phyloP scores from a whole-genome alignment of 148 eudicot genomes.

The Amaranthus cruentus region DNA sequence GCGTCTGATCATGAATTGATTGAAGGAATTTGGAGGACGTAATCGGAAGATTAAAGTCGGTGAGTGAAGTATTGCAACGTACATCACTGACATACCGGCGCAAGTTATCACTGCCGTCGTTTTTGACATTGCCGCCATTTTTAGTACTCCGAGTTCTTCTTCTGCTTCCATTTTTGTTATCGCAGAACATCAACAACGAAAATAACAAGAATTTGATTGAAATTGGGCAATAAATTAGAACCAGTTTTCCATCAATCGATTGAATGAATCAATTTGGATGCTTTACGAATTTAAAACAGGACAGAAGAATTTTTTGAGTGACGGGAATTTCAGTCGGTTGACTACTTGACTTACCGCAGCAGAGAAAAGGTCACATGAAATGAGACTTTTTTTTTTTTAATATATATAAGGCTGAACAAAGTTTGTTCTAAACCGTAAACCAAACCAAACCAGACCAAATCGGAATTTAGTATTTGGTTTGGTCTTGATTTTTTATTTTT shows the following conservation, averaged over 20 bases:
- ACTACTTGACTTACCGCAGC: too few species aligned
- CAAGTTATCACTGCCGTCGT: conserved; percentile 53
- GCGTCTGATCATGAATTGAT: conserved; percentile 63
- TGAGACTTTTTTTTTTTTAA: too few species aligned
- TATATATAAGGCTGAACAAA: too few species aligned
- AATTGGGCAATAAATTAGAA: neutral
- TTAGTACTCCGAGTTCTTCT: neutral
- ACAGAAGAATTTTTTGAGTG: too few species aligned
- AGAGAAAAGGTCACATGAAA: too few species aligned
- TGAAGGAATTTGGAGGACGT: conserved; percentile 53
- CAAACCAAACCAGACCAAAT: too few species aligned
- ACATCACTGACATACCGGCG: conserved; percentile 54
- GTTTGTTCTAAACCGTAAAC: too few species aligned
- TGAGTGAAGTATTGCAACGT: conserved; percentile 66
- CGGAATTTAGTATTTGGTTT: too few species aligned
- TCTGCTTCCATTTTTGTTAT: conserved; percentile 7
- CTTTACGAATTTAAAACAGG: too few species aligned
- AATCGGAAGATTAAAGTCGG: conserved; percentile 76
- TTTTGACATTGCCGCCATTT: conserved; percentile 26
- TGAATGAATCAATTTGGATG: neutral
- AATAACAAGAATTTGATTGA: neutral
- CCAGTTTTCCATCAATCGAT: neutral
- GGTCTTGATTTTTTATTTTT: too few species aligned
- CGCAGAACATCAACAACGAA: neutral
- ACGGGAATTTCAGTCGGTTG: too few species aligned